Conservation (phyloP, 2,329 filamentous ascomycete genomes). For the Diaporthe helianthi region DNA sequence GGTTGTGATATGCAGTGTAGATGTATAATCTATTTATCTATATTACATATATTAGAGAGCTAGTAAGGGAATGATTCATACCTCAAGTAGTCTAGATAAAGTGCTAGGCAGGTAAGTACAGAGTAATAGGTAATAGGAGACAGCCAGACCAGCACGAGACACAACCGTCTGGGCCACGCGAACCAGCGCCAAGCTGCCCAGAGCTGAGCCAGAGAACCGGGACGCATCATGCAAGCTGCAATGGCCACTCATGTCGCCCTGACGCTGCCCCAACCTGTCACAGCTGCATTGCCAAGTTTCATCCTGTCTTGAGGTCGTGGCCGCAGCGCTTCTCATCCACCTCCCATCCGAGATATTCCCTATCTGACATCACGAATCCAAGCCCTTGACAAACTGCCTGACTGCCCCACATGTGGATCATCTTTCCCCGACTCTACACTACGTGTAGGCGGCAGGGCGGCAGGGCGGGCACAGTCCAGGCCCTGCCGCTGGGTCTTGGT, state of each 20-base stretch:
- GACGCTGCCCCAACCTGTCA: not conserved
- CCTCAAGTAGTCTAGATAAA: too few species aligned
- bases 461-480: not conserved
- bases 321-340: conserved; percentile 1
- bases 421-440: not conserved
- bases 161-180: not conserved
- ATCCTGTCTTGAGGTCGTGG: conserved; percentile 7
- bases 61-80: too few species aligned
- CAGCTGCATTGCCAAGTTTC: conserved; percentile 11
- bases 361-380: conserved; percentile 30
- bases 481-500: not conserved
- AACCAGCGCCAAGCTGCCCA: conserved; percentile 23
- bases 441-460: not conserved
- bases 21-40: too few species aligned
- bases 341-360: conserved; percentile 29
- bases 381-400: not conserved
- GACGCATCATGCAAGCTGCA: conserved; percentile 17
- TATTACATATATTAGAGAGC: too few species aligned
- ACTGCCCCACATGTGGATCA: not conserved
- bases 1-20: too few species aligned
- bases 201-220: conserved; percentile 24
- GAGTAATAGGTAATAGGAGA: not conserved
- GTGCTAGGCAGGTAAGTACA: too few species aligned
- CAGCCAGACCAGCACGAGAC: too few species aligned
- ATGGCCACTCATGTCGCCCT: conserved; percentile 5